Evolutionary conservation across 805 yeast genomes (phyloP), one percentile per base, ranked within the genome.

Genomic region (Peterozyma xylosa): DNA sequence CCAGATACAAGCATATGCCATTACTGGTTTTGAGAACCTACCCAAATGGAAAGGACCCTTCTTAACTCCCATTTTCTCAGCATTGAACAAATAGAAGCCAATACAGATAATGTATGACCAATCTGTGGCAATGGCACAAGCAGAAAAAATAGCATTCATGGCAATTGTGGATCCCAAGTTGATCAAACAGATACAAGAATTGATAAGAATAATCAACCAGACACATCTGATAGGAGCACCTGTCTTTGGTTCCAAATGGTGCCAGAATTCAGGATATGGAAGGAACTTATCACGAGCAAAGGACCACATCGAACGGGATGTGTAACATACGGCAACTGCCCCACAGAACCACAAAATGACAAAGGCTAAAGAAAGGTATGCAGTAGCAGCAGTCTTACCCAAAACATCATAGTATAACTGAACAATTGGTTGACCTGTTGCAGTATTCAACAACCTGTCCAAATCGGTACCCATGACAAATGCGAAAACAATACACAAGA

Each of bases 251-350:
- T 59, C 51, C 38, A 65, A 43, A 60, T 68, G 52, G 64, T 64
- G 50, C 73, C 77, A 55, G 56, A 61, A 54, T 56, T 71, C 52
- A 53, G 69, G 54, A 56, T 57, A 50, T 55, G 81, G 81, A 47
- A 75, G 61, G 33, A 78, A 79, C 45, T 67, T 68, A 55, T 75
- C 81, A 61, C 81, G 65, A 34, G 78, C 74, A 59, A 75, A 75
- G 2, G 80, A 71, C 74, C 78, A 75, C 39, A 75, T 62, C 45
- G 76, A 75, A 57, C 81, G 63, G 2, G 77, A 69, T 11, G 69
- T 66, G 45, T 74, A 75, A 52, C 74, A 67, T 33, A 64, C 60
- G 45, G 76, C 72, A 35, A 76, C 74, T 11, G 73, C 70, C 43
- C 77, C 74, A 71, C 75, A 73, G 56, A 74, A 63, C 62, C 74